Evolutionary conservation across 148 eudicot species (phyloP), one percentile per base, ranked within the genome.

Genomic region (Vaccinium corymbosum): DNA sequence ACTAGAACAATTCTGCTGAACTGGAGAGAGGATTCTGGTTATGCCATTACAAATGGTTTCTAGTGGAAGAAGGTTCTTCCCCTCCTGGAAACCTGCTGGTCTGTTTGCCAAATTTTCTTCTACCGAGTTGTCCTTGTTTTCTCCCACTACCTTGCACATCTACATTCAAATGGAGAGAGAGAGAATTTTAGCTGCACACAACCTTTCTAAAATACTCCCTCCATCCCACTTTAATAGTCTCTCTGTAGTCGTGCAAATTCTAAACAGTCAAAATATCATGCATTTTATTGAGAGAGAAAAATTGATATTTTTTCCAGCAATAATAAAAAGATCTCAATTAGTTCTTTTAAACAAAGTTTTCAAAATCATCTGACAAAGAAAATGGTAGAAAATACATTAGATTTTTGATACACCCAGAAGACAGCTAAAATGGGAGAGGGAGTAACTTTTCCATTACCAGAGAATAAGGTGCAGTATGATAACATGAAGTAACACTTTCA

Each of bases 61-160:
- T 6, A 94, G 87, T 13, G 87, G 85, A 20, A 72, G 83, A 76
- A 92, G 90, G 51, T 86, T 93, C 64, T 86, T 86, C 81, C 83
- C 81, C 83, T 85, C 61, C 78, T 85, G 80, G 59, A 68, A 84
- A 86, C 86, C 85, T 7, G 89, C 83, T 8, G 86, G 85, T 88
- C 86, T 85, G 49, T 79, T 88, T 19, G 88, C 81, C 75, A 90
- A 25, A 80, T 72, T 71, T 74, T 91, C 89, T 81, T 83, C 89
- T 4, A 82, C 56, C 7, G 91, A 80, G 81, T 87, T 92, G 81
- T 87, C 93, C 3, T 80, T 83, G 55, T 81, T 87, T 59, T 90
- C 93, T 15, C 86, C 81, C 73, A 90, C 17, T 79, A 90, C 79
- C 86, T 86, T 90, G 91, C 92, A 90, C 86, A 93, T 92, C 95